Conservation (phyloP, 495 filamentous ascomycete genomes). For the Penicillium herquei region DNA sequence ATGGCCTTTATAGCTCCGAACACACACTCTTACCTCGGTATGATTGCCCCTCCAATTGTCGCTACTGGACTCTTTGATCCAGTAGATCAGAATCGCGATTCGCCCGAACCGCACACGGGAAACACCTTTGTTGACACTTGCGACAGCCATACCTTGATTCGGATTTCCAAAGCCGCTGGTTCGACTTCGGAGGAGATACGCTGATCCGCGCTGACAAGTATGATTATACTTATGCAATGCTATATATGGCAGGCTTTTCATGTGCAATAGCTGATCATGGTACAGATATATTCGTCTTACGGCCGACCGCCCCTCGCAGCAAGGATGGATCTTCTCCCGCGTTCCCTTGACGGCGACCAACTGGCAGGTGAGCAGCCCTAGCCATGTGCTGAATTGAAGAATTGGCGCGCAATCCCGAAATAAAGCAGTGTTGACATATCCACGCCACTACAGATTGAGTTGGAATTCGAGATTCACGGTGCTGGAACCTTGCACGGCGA, state of each 20-base stretch:
- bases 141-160: slow-evolving; percentile 91
- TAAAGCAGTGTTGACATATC: not conserved
- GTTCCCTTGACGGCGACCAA: slow-evolving; percentile 97
- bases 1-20: slow-evolving; percentile 58
- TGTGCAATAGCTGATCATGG: too few relatives aligned
- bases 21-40: slow-evolving; percentile 65
- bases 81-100: not conserved
- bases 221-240: not conserved
- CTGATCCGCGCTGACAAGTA: slow-evolving; percentile 92
- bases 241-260: not conserved
- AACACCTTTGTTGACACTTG: slow-evolving; percentile 24
- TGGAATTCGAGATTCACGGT: slow-evolving; percentile 90
- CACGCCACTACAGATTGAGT: slow-evolving; percentile 62
- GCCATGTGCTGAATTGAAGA: not conserved
- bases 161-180: slow-evolving; percentile 99
- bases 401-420: too few relatives aligned
- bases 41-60: slow-evolving; percentile 15
- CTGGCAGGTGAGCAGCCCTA: slow-evolving; percentile 69
- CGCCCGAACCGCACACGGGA: not conserved
- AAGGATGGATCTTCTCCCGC: slow-evolving; percentile 89
- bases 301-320: slow-evolving; percentile 82
- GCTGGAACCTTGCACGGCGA: slow-evolving; percentile 88
- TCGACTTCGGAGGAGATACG: slow-evolving; percentile 96
- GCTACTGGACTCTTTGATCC: too few relatives aligned
- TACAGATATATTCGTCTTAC: slow-evolving; percentile 87